Conservation (phyloP, 1,284 basidiomycete species). For the Dichomitus squalens region DNA sequence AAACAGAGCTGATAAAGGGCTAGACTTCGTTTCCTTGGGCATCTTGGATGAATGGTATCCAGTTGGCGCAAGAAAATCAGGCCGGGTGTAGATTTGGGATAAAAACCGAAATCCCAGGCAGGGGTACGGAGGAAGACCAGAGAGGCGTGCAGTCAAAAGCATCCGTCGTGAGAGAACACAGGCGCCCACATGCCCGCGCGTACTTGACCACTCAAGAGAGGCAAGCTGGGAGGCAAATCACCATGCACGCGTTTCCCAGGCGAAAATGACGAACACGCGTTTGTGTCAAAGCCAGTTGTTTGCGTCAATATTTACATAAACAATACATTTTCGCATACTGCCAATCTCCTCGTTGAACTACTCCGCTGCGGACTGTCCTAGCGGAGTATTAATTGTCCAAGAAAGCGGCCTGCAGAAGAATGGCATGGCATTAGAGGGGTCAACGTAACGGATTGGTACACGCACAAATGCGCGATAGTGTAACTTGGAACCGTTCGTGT, state of each 20-base stretch:
- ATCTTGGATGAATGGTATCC: slow-evolving; percentile 37
- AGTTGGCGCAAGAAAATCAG: not conserved
- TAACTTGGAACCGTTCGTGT: slow-evolving; percentile 58
- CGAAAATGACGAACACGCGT: no score
- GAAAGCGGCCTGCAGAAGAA: not conserved
- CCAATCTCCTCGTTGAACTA: not conserved
- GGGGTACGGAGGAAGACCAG: not conserved
- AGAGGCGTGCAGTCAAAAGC: slow-evolving; percentile 1
- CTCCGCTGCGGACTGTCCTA: no score
- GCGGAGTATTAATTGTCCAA: not conserved
- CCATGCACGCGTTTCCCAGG: no score
- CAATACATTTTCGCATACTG: not conserved
- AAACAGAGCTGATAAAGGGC: slow-evolving; percentile 82
- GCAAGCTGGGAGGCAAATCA: no score
- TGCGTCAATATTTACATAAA: not conserved
- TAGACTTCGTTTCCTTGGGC: slow-evolving; percentile 61
- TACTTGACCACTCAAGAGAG: no score
- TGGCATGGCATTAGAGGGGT: not conserved
- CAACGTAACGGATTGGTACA: not conserved
- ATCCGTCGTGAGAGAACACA: not conserved
- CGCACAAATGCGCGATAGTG: slow-evolving; percentile 56
- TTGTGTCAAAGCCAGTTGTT: not conserved
- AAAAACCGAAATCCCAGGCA: not conserved
- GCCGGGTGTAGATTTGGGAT: not conserved
- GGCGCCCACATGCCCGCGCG: no score